Base-by-base conservation (phyloP, 352 stramenopile genomes). In the Thraustochytrium sp. region DNA sequence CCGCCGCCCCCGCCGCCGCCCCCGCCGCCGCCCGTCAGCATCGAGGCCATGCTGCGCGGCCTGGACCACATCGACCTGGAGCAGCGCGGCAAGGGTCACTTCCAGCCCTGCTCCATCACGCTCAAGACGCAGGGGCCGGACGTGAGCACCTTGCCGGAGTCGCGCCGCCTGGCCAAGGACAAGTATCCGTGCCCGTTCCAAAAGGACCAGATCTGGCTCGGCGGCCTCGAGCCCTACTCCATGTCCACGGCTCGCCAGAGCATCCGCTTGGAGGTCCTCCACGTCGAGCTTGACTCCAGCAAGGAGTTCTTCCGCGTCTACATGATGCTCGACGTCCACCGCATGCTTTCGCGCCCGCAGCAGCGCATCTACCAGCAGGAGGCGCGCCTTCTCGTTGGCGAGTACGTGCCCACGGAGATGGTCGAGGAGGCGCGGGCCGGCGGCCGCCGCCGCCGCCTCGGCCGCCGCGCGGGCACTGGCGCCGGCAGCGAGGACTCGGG, bases 341-440 rank as follows among this genome's bases (percentile, higher is more conserved):
- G 68, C 53, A 42, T 48, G 5, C 37, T 65, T 23, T 42, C 68
- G 29, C 18, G 51, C 34, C 38, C 26, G 21, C 63, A 42, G 23
- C 23, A 65, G 9, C 18, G 23, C 18, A 29, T 68, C 23, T n/a
- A n/a, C n/a, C 42, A 80, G 31, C 68, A 80, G 51, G 68, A 80
- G 40, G 46, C 68, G 46, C 44, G 51, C 9, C 31, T 80, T 13
- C n/a, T 80, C 5, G 68, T 80, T 3, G 68, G 68, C 37, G 31
- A 80, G 23, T 80, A 80, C 51, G 68, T 80, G 26, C 68, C 68
- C 5, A 23, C 68, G 34, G 68, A 68, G 16, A 65, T 80, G 34
- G 68, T 44, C 4, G n/a, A 76, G 46, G 23, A 37, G 38, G 16
- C 23, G 38, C 13, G 31, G 18, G 56, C 56, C 4, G 36, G 62